These are phyloP conservation scores for Ajuga chamaepitys DNA, from an alignment of 257 asterid species.

Conservation along the genomic window DNA sequence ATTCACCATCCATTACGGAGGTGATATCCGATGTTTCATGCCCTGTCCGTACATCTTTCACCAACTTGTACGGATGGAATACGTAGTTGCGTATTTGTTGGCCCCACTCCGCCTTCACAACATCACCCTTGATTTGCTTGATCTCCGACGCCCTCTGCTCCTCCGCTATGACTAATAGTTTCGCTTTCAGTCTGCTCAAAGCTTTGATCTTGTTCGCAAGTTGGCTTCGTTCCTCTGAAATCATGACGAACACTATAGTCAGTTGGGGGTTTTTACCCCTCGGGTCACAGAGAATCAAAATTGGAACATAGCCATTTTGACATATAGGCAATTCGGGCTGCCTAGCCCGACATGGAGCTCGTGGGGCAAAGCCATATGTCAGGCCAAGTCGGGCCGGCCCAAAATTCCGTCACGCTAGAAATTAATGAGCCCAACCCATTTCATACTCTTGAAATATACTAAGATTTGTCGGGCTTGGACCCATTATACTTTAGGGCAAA, in stretches of 20 bases:
- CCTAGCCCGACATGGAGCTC: no score
- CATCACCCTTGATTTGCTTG: slow-evolving; percentile 87
- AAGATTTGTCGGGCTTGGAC: no score
- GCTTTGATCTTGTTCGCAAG: slow-evolving; percentile 88
- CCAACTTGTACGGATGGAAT: slow-evolving; percentile 91
- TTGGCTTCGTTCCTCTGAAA: slow-evolving; percentile 74
- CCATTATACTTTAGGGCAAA: no score
- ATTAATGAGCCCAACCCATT: no score
- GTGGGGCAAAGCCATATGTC: no score
- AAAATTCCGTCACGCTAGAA: no score
- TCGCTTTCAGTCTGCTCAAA: slow-evolving; percentile 84
- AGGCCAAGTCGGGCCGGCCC: no score
- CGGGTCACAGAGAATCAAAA: no score
- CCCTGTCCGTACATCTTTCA: slow-evolving; percentile 86
- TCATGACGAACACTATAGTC: background rate
- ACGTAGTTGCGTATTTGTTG: slow-evolving; percentile 95
- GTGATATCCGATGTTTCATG: slow-evolving; percentile 70
- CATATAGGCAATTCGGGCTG: no score
- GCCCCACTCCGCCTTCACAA: slow-evolving; percentile 98
- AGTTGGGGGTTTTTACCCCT: no score
- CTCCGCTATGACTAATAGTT: slow-evolving; percentile 71
- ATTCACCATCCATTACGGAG: slow-evolving; percentile 94
- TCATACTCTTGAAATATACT: no score
- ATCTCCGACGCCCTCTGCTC: slow-evolving; percentile 97
- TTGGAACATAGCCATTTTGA: no score